Evolutionary conservation across 352 stramenopile genomes (phyloP).

Genomic region (Pythium chondricola): DNA sequence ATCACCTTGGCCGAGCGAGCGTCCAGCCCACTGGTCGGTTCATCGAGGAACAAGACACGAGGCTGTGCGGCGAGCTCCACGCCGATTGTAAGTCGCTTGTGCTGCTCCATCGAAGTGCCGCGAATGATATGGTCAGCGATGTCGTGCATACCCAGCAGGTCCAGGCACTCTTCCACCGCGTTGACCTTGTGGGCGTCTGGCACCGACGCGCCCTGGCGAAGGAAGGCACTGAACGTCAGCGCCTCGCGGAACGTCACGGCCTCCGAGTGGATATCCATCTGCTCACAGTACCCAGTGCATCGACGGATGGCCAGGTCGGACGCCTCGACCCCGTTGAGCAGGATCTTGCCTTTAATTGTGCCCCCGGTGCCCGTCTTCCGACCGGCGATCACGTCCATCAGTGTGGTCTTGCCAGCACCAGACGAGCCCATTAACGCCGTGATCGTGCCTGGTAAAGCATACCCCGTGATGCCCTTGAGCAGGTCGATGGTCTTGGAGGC

Average conservation of each 20-base stretch:
- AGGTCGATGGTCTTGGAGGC: conserved; percentile 30
- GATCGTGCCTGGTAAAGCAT: conserved; percentile 45
- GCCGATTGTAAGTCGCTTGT: conserved; percentile 77
- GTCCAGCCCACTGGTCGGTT: conserved; percentile 89
- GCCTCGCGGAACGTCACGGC: conserved; percentile 89
- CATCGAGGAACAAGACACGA: conserved; percentile 86
- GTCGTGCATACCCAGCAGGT: conserved; percentile 43
- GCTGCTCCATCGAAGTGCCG: conserved; percentile 46
- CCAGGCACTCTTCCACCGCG: conserved; percentile 48
- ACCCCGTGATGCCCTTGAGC: conserved; percentile 54
- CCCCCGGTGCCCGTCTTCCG: conserved; percentile 80
- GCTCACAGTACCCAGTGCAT: conserved; percentile 65
- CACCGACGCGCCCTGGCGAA: conserved; percentile 50
- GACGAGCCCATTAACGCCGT: conserved; percentile 69
- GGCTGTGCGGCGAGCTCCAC: conserved; percentile 89
- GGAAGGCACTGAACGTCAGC: conserved; percentile 88
- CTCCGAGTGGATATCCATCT: conserved; percentile 89
- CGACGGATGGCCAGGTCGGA: conserved; percentile 48
- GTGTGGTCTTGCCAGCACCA: conserved; percentile 89
- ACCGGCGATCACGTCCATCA: conserved; percentile 93
- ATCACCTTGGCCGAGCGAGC: conserved; percentile 79
- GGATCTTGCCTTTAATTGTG: conserved; percentile 59
- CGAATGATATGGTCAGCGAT: conserved; percentile 62
- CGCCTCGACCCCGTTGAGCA: conserved; percentile 48
- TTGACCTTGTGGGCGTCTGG: conserved; percentile 39